Percentiles rank a stretch among this genome's conserved stretches.
These are phyloP conservation scores for Kwoniella heveanensis DNA, from an alignment of 768 basidiomycete genomes.

Conservation along the genomic window DNA sequence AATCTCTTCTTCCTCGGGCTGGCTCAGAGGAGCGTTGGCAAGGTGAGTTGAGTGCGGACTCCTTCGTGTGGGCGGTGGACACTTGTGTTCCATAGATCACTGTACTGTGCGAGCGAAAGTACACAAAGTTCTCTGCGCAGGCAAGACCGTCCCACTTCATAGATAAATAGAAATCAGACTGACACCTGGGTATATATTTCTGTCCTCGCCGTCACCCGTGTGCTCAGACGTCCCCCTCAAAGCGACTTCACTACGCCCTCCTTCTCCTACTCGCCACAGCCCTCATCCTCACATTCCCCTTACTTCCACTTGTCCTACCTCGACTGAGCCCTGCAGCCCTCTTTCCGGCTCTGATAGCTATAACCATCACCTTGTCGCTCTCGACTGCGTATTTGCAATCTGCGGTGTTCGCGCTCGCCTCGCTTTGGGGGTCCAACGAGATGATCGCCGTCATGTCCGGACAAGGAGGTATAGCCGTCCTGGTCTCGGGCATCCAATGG, in stretches of 20 bases:
- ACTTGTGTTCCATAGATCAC: no score
- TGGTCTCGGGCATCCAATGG: constrained; percentile 75
- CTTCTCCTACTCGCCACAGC: constrained; percentile 61
- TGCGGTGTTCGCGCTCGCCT: constrained; percentile 75
- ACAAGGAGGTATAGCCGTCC: constrained; percentile 81
- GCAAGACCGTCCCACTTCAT: no score
- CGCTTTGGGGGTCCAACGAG: constrained; percentile 72
- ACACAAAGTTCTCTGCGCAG: no score
- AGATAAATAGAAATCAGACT: no score
- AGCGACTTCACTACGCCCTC: constrained; percentile 37
- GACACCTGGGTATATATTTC: background rate
- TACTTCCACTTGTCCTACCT: constrained; percentile 63
- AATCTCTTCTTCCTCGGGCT: constrained; percentile 70
- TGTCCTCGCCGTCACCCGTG: no score
- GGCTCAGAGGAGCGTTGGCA: constrained; percentile 62
- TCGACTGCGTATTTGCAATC: constrained; percentile 76
- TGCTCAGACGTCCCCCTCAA: constrained; percentile 41
- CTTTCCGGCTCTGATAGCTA: constrained; percentile 69
- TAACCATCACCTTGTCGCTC: constrained; percentile 65
- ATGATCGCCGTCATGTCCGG: constrained; percentile 77
- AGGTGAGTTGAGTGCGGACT: constrained; percentile 12
- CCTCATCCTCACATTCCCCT: constrained; percentile 63
- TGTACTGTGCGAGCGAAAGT: no score
- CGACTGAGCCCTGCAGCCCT: constrained; percentile 64
- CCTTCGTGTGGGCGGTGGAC: no score